A percentile compares a stretch with the other conserved stretches of the same genome.
These are phyloP conservation scores for Aspergillus ellipticus DNA, from an alignment of 495 filamentous ascomycete species.

Conservation along the genomic window DNA sequence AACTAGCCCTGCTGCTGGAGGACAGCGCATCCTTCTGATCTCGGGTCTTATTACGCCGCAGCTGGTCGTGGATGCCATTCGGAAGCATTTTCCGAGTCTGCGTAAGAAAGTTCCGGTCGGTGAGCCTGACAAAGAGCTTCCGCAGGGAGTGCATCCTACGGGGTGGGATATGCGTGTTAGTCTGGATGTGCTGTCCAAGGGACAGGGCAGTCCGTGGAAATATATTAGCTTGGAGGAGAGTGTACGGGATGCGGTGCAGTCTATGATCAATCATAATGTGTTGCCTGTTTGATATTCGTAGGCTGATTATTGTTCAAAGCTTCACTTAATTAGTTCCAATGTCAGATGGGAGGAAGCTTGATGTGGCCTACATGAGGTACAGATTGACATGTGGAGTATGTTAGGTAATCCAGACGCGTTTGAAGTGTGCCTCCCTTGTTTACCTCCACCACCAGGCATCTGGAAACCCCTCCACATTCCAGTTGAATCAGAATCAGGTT, in stretches of 20 bases:
- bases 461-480: too few relatives aligned
- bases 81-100: slow-evolving; percentile 26
- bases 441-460: too few relatives aligned
- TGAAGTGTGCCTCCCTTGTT: too few relatives aligned
- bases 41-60: slow-evolving; percentile 23
- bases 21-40: slow-evolving; percentile 29
- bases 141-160: slow-evolving; percentile 23
- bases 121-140: slow-evolving; percentile 20
- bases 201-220: slow-evolving; percentile 15
- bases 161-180: slow-evolving; percentile 29
- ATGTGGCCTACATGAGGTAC: too few relatives aligned
- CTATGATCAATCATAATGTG: slow-evolving; percentile 17
- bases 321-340: too few relatives aligned
- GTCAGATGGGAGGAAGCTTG: too few relatives aligned
- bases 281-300: too few relatives aligned
- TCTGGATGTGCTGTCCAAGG: slow-evolving; percentile 22
- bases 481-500: too few relatives aligned
- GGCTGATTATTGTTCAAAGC: too few relatives aligned
- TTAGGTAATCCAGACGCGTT: too few relatives aligned
- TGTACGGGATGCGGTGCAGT: slow-evolving; percentile 24
- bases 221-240: slow-evolving; percentile 24
- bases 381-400: too few relatives aligned
- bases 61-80: slow-evolving; percentile 25
- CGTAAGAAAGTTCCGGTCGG: slow-evolving; percentile 20
- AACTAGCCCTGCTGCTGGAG: slow-evolving; percentile 24